Percentiles rank a stretch among this genome's conserved stretches.
Conservation (phyloP, 306 rosid species). For the Glycine latifolia region DNA sequence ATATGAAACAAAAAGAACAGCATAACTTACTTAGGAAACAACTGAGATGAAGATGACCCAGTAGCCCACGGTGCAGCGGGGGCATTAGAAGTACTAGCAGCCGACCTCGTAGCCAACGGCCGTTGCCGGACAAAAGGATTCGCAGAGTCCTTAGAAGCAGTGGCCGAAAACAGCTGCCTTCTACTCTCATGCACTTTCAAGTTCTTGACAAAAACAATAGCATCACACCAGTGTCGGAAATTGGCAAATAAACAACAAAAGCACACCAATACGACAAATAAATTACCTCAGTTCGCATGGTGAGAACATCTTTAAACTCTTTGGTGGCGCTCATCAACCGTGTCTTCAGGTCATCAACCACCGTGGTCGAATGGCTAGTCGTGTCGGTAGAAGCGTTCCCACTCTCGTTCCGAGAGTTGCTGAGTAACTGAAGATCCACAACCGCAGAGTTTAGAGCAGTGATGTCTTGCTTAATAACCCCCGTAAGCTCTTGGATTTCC, state of each 20-base stretch:
- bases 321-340: slow-evolving; percentile 91
- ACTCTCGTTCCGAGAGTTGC: slow-evolving; percentile 70
- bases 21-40: slow-evolving; percentile 68
- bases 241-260: neutral
- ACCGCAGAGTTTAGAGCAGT: slow-evolving; percentile 94
- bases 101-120: slow-evolving; percentile 78
- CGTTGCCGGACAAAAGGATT: slow-evolving; percentile 97
- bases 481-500: slow-evolving; percentile 95
- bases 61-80: slow-evolving; percentile 93
- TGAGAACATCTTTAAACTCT: slow-evolving; percentile 96
- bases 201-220: slow-evolving; percentile 63
- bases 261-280: slow-evolving; percentile 6
- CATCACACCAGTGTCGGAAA: slow-evolving; percentile 23
- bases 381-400: slow-evolving; percentile 86
- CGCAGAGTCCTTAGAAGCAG: slow-evolving; percentile 78
- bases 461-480: slow-evolving; percentile 92
- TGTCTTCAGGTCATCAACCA: slow-evolving; percentile 93
- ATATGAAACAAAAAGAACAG: slow-evolving; percentile 9
- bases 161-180: slow-evolving; percentile 85
- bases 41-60: slow-evolving; percentile 69
- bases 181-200: slow-evolving; percentile 93
- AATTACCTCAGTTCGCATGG: slow-evolving; percentile 90
- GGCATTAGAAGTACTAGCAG: slow-evolving; percentile 75
- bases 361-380: slow-evolving; percentile 87
- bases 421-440: slow-evolving; percentile 83